A percentile compares a stretch with the other conserved stretches of the same genome.
These are phyloP conservation scores for Forsythia viridissima DNA, from an alignment of 257 asterid species.

Conservation along the genomic window DNA sequence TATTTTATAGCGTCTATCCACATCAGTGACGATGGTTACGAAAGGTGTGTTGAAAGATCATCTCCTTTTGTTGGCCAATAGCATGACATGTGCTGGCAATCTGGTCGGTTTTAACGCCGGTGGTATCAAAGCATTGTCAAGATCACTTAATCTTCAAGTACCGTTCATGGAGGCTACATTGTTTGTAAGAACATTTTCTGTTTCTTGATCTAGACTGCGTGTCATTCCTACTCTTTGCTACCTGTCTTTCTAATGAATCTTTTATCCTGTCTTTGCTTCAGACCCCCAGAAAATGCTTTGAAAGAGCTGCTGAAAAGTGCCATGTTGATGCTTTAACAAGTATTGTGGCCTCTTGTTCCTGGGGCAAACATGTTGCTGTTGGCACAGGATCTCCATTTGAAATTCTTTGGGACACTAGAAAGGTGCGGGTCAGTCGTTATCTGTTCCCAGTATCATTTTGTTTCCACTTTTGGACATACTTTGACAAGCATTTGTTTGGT, in stretches of 20 bases:
- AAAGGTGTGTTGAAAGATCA: slow-evolving; percentile 98
- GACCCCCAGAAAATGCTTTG: slow-evolving; percentile 96
- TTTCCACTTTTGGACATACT: slow-evolving; percentile 1
- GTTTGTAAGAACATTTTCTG: slow-evolving; percentile 57
- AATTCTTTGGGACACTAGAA: slow-evolving; percentile 79
- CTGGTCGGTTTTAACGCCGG: slow-evolving; percentile 90
- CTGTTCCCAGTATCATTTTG: neutral
- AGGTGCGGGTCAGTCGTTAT: slow-evolving; percentile 44
- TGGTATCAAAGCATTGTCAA: slow-evolving; percentile 83
- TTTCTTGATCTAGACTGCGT: slow-evolving; percentile 7
- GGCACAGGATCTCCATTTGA: slow-evolving; percentile 97
- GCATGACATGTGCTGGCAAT: slow-evolving; percentile 93
- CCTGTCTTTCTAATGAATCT: slow-evolving; percentile 18
- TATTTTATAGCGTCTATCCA: slow-evolving; percentile 73
- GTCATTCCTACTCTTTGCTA: slow-evolving; percentile 6
- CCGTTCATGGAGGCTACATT: slow-evolving; percentile 93
- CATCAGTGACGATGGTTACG: slow-evolving; percentile 94
- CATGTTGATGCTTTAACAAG: slow-evolving; percentile 80
- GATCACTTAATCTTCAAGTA: slow-evolving; percentile 73
- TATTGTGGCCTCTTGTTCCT: slow-evolving; percentile 93
- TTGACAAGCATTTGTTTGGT: neutral
- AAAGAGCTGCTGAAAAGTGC: slow-evolving; percentile 96
- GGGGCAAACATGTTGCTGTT: slow-evolving; percentile 94
- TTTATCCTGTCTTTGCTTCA: slow-evolving; percentile 28
- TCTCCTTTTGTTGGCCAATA: slow-evolving; percentile 83